Percentiles rank a stretch among this genome's conserved stretches.
phyloP scores from a whole-genome alignment of 176 grass and related monocot genomes.

The Chloris gayana region DNA sequence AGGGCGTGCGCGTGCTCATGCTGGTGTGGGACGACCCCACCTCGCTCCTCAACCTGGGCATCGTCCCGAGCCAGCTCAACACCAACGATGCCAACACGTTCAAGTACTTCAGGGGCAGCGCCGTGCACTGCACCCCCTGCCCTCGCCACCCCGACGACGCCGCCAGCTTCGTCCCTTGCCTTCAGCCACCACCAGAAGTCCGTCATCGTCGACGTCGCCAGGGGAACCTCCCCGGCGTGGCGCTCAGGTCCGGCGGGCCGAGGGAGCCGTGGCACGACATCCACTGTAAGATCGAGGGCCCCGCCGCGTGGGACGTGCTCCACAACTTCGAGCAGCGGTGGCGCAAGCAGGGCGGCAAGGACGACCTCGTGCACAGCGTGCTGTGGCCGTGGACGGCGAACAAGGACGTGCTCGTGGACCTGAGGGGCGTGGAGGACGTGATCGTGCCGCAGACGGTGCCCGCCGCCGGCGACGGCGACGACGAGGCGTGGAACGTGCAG shows the following conservation, averaged over 20 bases:
- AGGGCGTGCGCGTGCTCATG: slow-evolving; percentile 76
- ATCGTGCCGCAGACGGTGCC: slow-evolving; percentile 53
- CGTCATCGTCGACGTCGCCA: slow-evolving; percentile 85
- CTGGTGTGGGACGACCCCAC: slow-evolving; percentile 94
- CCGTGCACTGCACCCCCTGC: slow-evolving; percentile 76
- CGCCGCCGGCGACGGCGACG: slow-evolving; percentile 70
- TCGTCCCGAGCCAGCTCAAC: slow-evolving; percentile 42
- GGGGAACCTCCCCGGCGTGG: slow-evolving; percentile 40
- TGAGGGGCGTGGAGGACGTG: slow-evolving; percentile 51
- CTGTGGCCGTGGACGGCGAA: no score
- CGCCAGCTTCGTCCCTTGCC: slow-evolving; percentile 49
- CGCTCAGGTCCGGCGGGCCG: slow-evolving; percentile 59
- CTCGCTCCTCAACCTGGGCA: slow-evolving; percentile 5
- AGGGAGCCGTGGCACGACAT: slow-evolving; percentile 94
- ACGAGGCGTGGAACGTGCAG: slow-evolving; percentile 81
- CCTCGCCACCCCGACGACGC: slow-evolving; percentile 76
- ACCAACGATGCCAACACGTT: slow-evolving; percentile 81
- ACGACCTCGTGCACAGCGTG: slow-evolving; percentile 12
- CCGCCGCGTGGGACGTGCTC: slow-evolving; percentile 80
- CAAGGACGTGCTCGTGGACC: slow-evolving; percentile 37
- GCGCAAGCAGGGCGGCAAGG: slow-evolving; percentile 68
- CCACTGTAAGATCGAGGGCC: slow-evolving; percentile 75
- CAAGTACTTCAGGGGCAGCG: slow-evolving; percentile 58
- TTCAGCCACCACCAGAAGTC: slow-evolving; percentile 96
- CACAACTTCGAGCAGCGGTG: slow-evolving; percentile 94